phyloP scores from a whole-genome alignment of 106 monocot genomes.

The Amphibolis antarctica region DNA sequence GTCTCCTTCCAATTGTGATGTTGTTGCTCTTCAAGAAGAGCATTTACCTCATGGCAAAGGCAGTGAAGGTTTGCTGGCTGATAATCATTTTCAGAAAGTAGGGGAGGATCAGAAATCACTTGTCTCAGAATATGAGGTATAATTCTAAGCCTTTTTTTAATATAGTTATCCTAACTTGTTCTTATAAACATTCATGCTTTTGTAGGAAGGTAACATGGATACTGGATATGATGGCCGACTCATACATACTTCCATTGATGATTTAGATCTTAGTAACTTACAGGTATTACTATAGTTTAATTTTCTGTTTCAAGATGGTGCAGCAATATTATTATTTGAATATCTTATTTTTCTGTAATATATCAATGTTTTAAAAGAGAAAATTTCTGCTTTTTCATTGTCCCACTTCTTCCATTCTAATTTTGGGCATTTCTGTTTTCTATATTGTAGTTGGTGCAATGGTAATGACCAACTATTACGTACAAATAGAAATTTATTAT shows the following conservation, averaged over 20 bases:
- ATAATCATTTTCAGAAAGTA: slow-evolving; percentile 20
- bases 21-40: slow-evolving; percentile 17
- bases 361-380: background rate
- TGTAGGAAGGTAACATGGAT: slow-evolving; percentile 42
- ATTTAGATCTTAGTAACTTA: slow-evolving; percentile 59
- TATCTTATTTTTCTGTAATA: no score
- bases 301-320: background rate
- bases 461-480: no score
- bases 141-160: background rate
- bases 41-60: slow-evolving; percentile 26
- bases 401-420: no score
- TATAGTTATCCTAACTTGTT: background rate
- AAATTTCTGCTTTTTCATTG: background rate
- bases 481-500: no score
- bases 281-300: slow-evolving; percentile 35
- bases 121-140: slow-evolving; percentile 61
- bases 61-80: slow-evolving; percentile 34
- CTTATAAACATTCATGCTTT: background rate
- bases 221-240: slow-evolving; percentile 18
- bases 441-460: no score
- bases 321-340: no score
- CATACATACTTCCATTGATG: slow-evolving; percentile 28
- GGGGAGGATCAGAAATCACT: slow-evolving; percentile 21
- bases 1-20: slow-evolving; percentile 16
- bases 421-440: no score